phyloP scores from a whole-genome alignment of 1,139 yeast genomes.

The Hyphopichia pseudoburtonii region DNA sequence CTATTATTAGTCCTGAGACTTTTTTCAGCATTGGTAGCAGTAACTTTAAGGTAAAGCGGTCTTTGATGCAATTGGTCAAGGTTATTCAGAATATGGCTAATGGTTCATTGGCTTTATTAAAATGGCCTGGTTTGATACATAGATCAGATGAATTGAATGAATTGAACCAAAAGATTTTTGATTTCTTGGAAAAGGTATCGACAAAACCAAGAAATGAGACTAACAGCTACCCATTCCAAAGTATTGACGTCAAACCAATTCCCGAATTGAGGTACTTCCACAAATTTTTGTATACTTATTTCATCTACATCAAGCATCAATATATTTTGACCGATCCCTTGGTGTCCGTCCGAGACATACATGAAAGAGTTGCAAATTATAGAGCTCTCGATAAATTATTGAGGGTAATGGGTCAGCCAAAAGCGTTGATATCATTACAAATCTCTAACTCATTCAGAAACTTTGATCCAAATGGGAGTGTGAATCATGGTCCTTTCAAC shows the following conservation, averaged over 20 bases:
- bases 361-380: constrained; percentile 25
- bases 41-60: constrained; percentile 58
- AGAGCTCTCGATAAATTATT: constrained; percentile 29
- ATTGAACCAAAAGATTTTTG: constrained; percentile 45
- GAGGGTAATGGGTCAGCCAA: constrained; percentile 40
- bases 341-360: constrained; percentile 19
- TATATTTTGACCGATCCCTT: constrained; percentile 28
- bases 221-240: constrained; percentile 30
- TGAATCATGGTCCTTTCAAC: constrained; percentile 52
- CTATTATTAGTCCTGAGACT: constrained; percentile 85
- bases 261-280: constrained; percentile 63
- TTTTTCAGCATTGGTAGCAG: constrained; percentile 48
- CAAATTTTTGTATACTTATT: constrained; percentile 62
- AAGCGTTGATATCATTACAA: constrained; percentile 48
- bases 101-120: constrained; percentile 58
- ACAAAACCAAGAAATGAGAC: constrained; percentile 6
- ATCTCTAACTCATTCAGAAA: constrained; percentile 52
- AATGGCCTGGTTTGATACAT: constrained; percentile 55
- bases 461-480: constrained; percentile 39
- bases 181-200: constrained; percentile 40
- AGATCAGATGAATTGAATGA: constrained; percentile 42
- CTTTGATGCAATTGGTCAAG: constrained; percentile 80
- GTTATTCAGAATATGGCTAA: constrained; percentile 87
- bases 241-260: constrained; percentile 25
- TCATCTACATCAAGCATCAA: constrained; percentile 50